Base-by-base conservation (phyloP, 169 alveolate species). In the Plasmodium sp. region DNA sequence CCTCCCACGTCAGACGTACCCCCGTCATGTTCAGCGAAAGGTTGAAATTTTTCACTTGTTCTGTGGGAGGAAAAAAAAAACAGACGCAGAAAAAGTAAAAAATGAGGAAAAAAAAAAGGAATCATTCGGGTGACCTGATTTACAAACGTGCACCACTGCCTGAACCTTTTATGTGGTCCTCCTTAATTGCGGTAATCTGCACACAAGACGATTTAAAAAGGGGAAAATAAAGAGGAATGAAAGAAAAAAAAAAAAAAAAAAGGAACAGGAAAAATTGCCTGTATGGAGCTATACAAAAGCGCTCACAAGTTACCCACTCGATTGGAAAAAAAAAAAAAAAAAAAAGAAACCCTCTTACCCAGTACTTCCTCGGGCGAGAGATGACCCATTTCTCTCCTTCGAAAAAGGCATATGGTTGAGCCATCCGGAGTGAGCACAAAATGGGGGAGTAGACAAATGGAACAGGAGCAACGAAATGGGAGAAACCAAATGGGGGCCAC, bases 141-240 rank as follows among this genome's bases (percentile, higher is more conserved):
- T 43, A 27, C 74, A 41, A 81, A 5, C 33, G 10, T 36, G 27
- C 77, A 27, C 10, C 41, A 27, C 10, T 16, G 31, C 12, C 67
- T 6, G 22, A 22, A 86, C 93, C 85, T 86, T 58, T 74, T 75
- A 86, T 86, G 41, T 86, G 93, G 12, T 54, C 62, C 9, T 33
- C 86, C 86, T 77, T 86, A 77, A 86, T 77, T 36, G 93, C 93
- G 67, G 79, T 71, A 75, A 86, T 71, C 93, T 86, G 72, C 41
- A n/a, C 16, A 56, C 7, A 86, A 77, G 27, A 84, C 31, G 10
- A 43, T 27, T 27, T 39, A 80, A 14, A 45, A 45, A 80, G 33
- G 27, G 56, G 2, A 83, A 18, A 16, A 83, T 56, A 54, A 86
- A 43, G 67, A 18, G 4, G 58, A 86, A 75, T 31, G 12, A 18